Base-by-base conservation (phyloP, 306 rosid species). In the Boehmeria nivea region DNA sequence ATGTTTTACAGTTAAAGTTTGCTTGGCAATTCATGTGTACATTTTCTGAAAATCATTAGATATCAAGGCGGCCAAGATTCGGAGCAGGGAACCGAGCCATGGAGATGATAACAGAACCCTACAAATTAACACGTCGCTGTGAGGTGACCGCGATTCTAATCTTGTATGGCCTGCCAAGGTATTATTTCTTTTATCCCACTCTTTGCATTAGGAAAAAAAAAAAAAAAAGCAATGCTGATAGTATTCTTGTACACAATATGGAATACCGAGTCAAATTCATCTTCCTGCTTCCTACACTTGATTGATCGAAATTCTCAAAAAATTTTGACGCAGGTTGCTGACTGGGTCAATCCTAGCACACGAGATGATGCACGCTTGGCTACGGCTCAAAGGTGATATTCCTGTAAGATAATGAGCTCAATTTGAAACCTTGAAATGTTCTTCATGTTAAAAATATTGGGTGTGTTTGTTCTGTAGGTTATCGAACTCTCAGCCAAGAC, bases 301-400 rank as follows among this genome's bases (percentile, higher is more conserved):
- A n/a, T n/a, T 31, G 36, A 31, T 10, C 2, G 36, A 4, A 31
- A 31, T 31, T 31, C 8, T 31, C n/a, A n/a, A n/a, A n/a, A n/a
- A n/a, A n/a, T n/a, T 31, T 4, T 2, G 36, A 31, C 9, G 36
- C 75, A 93, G 99, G 68, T 79, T 87, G 77, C 94, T 93, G 61
- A 93, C 96, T 0, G 99, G 99, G 43, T 83, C 99, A 2, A 93
- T 93, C 66, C 83, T 93, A 42, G 96, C 99, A 23, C 99, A 93
- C 40, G 99, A 93, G 77, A 83, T 93, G 96, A 93, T 93, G 99
- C 99, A 93, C 62, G 99, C 99, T 44, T 93, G 99, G 99, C 83
- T 93, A 64, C 86, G 99, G 67, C 95, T 93, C 27, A 77, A 72
- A 69, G 96, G 99, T 87, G 65, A 46, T 21, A 4, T 33, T 33